phyloP scores from a whole-genome alignment of 2,329 filamentous ascomycete genomes.

The Claviceps sp. region DNA sequence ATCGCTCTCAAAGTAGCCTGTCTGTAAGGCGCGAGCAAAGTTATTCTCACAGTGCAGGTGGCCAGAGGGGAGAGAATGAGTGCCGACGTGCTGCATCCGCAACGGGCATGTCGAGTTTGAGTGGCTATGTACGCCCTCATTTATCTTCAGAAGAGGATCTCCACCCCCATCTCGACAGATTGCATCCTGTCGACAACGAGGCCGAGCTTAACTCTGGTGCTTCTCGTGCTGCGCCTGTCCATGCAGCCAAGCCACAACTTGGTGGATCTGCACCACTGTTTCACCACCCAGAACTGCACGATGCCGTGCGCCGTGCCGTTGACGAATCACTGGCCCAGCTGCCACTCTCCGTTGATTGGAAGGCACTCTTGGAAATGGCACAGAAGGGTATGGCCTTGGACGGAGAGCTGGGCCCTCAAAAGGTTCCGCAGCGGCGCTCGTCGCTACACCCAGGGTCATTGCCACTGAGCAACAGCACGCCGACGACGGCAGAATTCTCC shows the following conservation, averaged over 20 bases:
- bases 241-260: neutral
- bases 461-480: slow-evolving; percentile 23
- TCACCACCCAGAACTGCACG: slow-evolving; percentile 2
- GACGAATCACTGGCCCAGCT: slow-evolving; percentile 6
- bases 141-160: neutral
- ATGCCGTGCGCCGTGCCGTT: slow-evolving; percentile 3
- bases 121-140: neutral
- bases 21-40: slow-evolving; percentile 1
- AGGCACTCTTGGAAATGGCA: slow-evolving; percentile 3
- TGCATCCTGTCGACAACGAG: neutral
- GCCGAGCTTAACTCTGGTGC: neutral
- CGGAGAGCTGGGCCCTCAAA: slow-evolving; percentile 1
- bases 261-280: neutral
- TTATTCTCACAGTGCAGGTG: neutral
- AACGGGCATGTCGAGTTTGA: neutral
- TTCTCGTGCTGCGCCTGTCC: neutral
- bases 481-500: slow-evolving; percentile 18
- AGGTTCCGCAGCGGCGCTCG: slow-evolving; percentile 4
- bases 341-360: slow-evolving; percentile 2
- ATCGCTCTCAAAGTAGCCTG: slow-evolving; percentile 3
- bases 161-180: neutral
- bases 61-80: neutral
- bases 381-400: neutral
- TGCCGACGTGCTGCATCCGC: neutral
- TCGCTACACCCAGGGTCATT: slow-evolving; percentile 23